Evolutionary conservation across 345 rosid genomes (phyloP), one percentile per base, ranked within the genome.

Genomic region (Carallia brachiata): DNA sequence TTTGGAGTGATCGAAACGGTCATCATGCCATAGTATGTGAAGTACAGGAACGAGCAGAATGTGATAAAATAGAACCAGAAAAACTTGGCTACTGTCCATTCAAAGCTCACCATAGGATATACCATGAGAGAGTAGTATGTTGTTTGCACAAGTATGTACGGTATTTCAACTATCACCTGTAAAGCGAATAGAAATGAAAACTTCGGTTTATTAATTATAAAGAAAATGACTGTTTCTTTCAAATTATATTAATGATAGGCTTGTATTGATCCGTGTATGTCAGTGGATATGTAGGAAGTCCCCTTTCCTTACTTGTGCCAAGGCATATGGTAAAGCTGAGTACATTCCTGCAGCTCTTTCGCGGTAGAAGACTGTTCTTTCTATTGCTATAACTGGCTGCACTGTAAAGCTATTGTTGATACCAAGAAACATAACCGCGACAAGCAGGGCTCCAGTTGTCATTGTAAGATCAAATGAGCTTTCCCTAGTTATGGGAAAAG

Each of bases 21-120:
- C 99, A 95, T 92, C 99, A 92, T 88, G 59, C 97, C 97, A 3
- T 95, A 95, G 85, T 89, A 95, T 55, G 97, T 89, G 88, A 83
- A 94, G 97, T 92, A 84, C 47, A 94, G 92, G 84, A 91, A 92
- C 47, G 97, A 85, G 81, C 89, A 86, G 80, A 95, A 95, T 55
- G 85, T 77, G 73, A 92, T 73, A 56, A 87, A 90, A 86, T 77
- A 95, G 80, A 95, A 92, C 90, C 99, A 87, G 70, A 84, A 81
- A 84, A 90, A 87, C 73, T 94, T 94, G n/a, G 71, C 84, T 4
- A 68, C 74, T 27, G 83, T 86, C 99, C 99, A 95, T 70, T 83
- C 77, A 19, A 95, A 95, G 67, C 84, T 67, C 66, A 95, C 64
- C 99, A 90, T 95, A 4, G 92, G 81, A 62, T 90, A 95, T 68